Base-by-base conservation (phyloP, 2,329 filamentous ascomycete genomes). In the Hypoxylon sp. region DNA sequence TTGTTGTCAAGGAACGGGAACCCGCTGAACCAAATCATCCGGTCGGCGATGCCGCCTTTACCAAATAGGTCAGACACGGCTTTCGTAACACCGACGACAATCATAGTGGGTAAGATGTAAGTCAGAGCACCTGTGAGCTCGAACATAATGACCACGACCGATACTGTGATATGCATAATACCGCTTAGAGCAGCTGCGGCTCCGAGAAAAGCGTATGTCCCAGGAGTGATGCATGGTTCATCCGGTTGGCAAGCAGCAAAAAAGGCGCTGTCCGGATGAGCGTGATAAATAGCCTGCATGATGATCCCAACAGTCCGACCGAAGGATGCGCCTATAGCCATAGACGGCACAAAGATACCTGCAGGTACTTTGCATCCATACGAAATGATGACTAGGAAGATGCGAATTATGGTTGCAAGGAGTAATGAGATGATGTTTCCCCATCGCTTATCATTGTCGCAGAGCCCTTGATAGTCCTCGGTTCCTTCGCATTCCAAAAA, bases 61-160 rank as follows among this genome's bases (percentile, higher is more conserved):
- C 94, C 94, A 76, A 97, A 96, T 11, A 94, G 86, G 72, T 97
- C 94, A 68, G 92, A 91, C 51, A 99, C 93, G 13, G 93, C 93
- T 83, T 99, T 99, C 42, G 95, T 98, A 33, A 98, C 92, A 53
- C 96, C 96, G 2, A 98, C 96, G 0, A 98, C 96, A 74, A 99
- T 98, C 96, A 99, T 99, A 13, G 95, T 98, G 0, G 96, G 96
- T 29, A 99, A 83, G 71, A 99, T 98, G 77, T 99, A 99, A 1
- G 94, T 97, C 67, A 98, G 83, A 5, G 96, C 96, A n/a, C 96
- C 96, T 0, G 96, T 99, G 53, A 99, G 87, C 81, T 99, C 96
- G 77, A 98, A 98, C 96, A 99, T 98, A 80, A 99, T 99, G 76
- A 99, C 96, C 1, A 98, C 95, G 9, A 99, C 94, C 0, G 94